A percentile compares a stretch with the other conserved stretches of the same genome.
phyloP scores from a whole-genome alignment of 495 filamentous ascomycete genomes.

The Trichoderma asperelloides region DNA sequence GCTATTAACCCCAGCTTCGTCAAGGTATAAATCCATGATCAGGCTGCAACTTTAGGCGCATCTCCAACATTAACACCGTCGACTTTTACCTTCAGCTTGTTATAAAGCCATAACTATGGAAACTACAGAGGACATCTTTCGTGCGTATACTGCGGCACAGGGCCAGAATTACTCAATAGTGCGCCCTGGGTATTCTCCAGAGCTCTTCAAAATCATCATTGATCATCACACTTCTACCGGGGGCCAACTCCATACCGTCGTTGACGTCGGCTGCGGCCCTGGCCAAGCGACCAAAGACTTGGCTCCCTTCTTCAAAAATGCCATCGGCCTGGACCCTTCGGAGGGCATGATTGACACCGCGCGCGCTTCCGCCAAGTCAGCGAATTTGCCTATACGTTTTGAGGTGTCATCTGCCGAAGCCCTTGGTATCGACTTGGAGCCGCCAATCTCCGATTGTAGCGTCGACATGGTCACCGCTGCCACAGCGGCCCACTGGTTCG shows the following conservation, averaged over 20 bases:
- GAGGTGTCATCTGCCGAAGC: constrained; percentile 39
- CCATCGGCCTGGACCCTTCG: constrained; percentile 45
- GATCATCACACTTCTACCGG: constrained; percentile 40
- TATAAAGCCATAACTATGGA: too few relatives aligned
- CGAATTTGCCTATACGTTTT: constrained; percentile 30
- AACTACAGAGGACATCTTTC: not conserved
- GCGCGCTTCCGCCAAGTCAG: constrained; percentile 19
- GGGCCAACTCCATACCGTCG: constrained; percentile 33
- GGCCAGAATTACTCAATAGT: not conserved
- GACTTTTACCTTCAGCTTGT: too few relatives aligned
- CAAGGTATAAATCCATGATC: too few relatives aligned
- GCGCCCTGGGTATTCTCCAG: not conserved
- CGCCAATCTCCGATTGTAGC: constrained; percentile 19
- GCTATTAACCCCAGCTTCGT: too few relatives aligned
- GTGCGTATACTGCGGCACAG: not conserved
- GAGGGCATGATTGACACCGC: constrained; percentile 43
- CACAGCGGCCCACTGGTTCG: constrained; percentile 53
- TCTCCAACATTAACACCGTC: too few relatives aligned
- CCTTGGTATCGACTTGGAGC: constrained; percentile 18
- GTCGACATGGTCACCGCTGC: constrained; percentile 47
- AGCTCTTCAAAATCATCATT: constrained; percentile 24
- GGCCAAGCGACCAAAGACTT: constrained; percentile 36
- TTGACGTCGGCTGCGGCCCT: constrained; percentile 52
- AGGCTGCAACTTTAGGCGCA: too few relatives aligned
- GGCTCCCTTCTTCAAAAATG: constrained; percentile 31